Evolutionary conservation across 768 basidiomycete genomes (phyloP).

Genomic region (Cystobasidium onofrii): DNA sequence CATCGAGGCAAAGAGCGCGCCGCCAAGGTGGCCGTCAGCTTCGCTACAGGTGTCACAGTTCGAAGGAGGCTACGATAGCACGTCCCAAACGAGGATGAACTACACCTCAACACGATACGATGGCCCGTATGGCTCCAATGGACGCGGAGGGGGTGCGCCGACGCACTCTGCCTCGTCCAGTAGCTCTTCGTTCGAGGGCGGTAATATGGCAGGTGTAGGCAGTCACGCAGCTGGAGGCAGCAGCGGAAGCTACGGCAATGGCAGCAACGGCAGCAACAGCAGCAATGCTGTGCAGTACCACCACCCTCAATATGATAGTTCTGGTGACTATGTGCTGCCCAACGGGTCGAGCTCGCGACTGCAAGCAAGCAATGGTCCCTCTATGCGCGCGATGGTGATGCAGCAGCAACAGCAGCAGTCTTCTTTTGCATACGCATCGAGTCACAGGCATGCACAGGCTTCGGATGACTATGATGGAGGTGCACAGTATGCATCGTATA

Average conservation of each 20-base stretch:
- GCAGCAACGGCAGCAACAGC: neutral
- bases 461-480: slow-evolving; percentile 25
- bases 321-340: slow-evolving; percentile 3
- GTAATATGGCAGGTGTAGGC: slow-evolving; percentile 7
- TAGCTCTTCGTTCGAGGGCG: neutral
- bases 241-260: slow-evolving; percentile 8
- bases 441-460: slow-evolving; percentile 3
- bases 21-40: neutral
- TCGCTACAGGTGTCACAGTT: neutral
- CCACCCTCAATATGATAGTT: slow-evolving; percentile 17
- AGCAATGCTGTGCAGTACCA: neutral
- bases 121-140: slow-evolving; percentile 4
- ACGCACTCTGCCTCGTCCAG: slow-evolving; percentile 2
- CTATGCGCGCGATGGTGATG: slow-evolving; percentile 9
- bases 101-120: slow-evolving; percentile 22
- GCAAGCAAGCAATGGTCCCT: neutral
- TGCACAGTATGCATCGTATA: slow-evolving; percentile 4
- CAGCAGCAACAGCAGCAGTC: slow-evolving; percentile 20
- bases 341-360: neutral
- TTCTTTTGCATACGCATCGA: neutral
- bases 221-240: neutral
- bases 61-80: neutral
- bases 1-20: neutral
- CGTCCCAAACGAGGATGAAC: slow-evolving; percentile 17
- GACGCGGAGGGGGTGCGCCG: neutral